Percentiles rank a stretch among this genome's conserved stretches.
Conservation (phyloP, 1,139 yeast genomes). For the Hansenula sp. region DNA sequence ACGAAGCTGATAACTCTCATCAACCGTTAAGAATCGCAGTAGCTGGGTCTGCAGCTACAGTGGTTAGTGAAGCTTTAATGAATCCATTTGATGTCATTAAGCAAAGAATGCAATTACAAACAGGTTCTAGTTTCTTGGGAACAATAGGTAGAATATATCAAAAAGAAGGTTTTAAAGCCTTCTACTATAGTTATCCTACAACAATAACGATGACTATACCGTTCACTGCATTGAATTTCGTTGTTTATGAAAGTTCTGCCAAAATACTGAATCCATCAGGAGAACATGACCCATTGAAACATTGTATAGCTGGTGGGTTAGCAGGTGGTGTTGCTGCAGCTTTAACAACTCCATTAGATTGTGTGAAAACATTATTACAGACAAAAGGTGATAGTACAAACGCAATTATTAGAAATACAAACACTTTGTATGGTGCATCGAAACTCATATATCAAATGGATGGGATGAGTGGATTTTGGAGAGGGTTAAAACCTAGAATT, state of each 20-base stretch:
- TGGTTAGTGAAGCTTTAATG: conserved; percentile 91
- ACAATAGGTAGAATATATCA: not conserved
- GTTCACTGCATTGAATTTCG: conserved; percentile 91
- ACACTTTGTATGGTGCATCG: conserved; percentile 71
- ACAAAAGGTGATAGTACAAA: conserved; percentile 36
- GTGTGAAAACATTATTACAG: conserved; percentile 88
- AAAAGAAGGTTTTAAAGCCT: conserved; percentile 76
- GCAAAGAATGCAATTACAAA: conserved; percentile 69
- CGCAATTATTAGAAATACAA: conserved; percentile 50
- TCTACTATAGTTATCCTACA: conserved; percentile 92
- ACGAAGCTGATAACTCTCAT: conserved; percentile 27
- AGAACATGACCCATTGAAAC: conserved; percentile 81
- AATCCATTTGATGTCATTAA: conserved; percentile 96
- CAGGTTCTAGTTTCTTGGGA: conserved; percentile 4
- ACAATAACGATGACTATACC: conserved; percentile 92
- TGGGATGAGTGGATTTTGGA: conserved; percentile 67
- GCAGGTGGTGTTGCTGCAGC: conserved; percentile 98
- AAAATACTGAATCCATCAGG: conserved; percentile 74
- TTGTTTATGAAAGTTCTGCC: conserved; percentile 82
- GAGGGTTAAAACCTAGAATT: conserved; percentile 89
- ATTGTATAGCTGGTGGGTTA: conserved; percentile 89
- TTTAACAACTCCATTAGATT: conserved; percentile 91
- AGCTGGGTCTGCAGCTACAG: conserved; percentile 92
- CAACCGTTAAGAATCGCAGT: conserved; percentile 74
- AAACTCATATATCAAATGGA: conserved; percentile 56